phyloP scores from a whole-genome alignment of 176 grass and related monocot species.

The Zea mays region DNA sequence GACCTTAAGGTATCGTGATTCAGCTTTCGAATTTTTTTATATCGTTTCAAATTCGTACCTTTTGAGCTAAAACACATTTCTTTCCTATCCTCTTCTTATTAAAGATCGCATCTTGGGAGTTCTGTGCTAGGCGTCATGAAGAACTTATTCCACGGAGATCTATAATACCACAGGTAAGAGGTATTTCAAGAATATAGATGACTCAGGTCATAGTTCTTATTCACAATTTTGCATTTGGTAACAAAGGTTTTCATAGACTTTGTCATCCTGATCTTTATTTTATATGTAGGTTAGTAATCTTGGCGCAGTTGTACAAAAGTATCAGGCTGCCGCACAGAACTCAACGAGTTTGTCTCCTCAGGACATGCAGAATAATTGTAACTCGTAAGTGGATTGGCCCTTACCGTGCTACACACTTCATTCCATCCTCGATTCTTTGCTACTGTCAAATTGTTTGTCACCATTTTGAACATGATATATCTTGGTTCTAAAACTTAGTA shows the following conservation, averaged over 20 bases:
- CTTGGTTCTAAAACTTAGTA: constrained; percentile 17
- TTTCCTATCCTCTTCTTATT: constrained; percentile 34
- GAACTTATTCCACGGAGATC: constrained; percentile 97
- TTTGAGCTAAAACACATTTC: constrained; percentile 18
- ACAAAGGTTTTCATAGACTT: constrained; percentile 30
- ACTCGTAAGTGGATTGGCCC: constrained; percentile 68
- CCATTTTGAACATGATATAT: not conserved
- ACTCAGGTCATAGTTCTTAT: constrained; percentile 15
- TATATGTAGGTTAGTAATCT: constrained; percentile 80
- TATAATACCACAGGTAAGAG: constrained; percentile 86
- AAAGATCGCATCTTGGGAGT: constrained; percentile 98
- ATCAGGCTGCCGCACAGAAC: constrained; percentile 79
- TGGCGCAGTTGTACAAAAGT: constrained; percentile 77
- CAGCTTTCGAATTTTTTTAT: constrained; percentile 1
- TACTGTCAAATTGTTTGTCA: constrained; percentile 30
- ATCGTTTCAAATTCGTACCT: constrained; percentile 10
- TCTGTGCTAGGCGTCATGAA: constrained; percentile 92
- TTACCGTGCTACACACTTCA: constrained; percentile 21
- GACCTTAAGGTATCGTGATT: constrained; percentile 79
- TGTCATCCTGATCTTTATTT: constrained; percentile 32
- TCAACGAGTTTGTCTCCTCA: constrained; percentile 66
- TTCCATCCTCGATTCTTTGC: constrained; percentile 30
- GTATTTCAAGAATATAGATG: not conserved
- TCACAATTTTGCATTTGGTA: not conserved
- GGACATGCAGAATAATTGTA: constrained; percentile 95